A percentile compares a stretch with the other conserved stretches of the same genome.
These are phyloP conservation scores for Tardiomyces digboiensis DNA, from an alignment of 1,139 yeast species.

Conservation along the genomic window DNA sequence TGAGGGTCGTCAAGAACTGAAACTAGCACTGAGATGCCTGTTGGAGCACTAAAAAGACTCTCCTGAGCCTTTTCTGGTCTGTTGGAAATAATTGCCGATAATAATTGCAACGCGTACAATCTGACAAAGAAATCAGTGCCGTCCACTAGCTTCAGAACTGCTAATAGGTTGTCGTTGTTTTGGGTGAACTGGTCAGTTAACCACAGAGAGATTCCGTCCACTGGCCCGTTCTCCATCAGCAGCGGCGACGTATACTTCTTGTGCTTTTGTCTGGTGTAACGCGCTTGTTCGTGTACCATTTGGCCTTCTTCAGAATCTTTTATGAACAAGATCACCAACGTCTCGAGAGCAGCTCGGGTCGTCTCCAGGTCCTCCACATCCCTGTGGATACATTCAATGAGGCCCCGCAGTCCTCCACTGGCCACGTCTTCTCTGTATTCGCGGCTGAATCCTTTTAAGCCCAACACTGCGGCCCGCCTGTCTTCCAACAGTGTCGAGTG, in stretches of 20 bases:
- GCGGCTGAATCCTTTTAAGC: constrained; percentile 81
- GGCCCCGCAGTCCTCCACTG: constrained; percentile 75
- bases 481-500: constrained; percentile 80
- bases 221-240: constrained; percentile 31
- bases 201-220: constrained; percentile 89
- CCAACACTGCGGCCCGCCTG: constrained; percentile 84
- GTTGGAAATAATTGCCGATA: constrained; percentile 76
- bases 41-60: constrained; percentile 59
- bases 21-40: constrained; percentile 73
- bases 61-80: constrained; percentile 72
- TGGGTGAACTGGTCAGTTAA: constrained; percentile 91
- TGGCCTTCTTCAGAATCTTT: constrained; percentile 27
- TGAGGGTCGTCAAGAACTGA: constrained; percentile 56
- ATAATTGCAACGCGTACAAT: constrained; percentile 70
- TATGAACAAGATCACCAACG: constrained; percentile 70
- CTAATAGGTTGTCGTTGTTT: constrained; percentile 42
- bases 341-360: constrained; percentile 79
- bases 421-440: constrained; percentile 87
- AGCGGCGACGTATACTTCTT: constrained; percentile 67
- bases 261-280: constrained; percentile 25
- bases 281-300: constrained; percentile 6
- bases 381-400: constrained; percentile 54
- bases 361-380: constrained; percentile 64
- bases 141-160: constrained; percentile 48
- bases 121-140: constrained; percentile 64